Evolutionary conservation across 1,139 yeast genomes (phyloP), one percentile per base, ranked within the genome.

Genomic region (Pneumocystis murina): DNA sequence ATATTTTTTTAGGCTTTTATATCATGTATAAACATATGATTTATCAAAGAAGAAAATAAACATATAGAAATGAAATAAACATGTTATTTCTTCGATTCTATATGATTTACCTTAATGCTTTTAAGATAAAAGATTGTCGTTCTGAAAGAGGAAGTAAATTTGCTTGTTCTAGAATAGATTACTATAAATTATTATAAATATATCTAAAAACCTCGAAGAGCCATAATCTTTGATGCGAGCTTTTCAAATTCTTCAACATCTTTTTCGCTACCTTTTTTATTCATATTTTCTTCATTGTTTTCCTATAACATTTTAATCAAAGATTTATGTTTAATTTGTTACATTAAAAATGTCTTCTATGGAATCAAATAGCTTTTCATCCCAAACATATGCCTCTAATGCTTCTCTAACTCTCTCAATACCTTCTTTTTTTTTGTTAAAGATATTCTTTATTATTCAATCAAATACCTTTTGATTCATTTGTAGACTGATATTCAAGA

Each of bases 21-120:
- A 82, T 85, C 71, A 79, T 92, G 72, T 92, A 84, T 76, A 80
- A 87, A 20, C 92, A 94, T 73, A 92, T 92, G 96, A 80, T 92
- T 71, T 83, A 80, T 69, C 97, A 92, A 76, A 41, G 67, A 35
- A 59, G 60, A 20, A 65, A 65, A 20, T 43, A 28, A 28, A 20
- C 55, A 43, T 43, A 10, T 14, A 43, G 24, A 43, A 20, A 43
- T 20, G 10, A 17, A 2, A 24, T n/a, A 24, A 14, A 16, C 16
- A 20, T n/a, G n/a, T 8, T 24, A n/a, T 48, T 48, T 16, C n/a
- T 12, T 48, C 5, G 17, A 4, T 24, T 8, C 28, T 48, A 12
- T 16, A 30, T 12, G n/a, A 24, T 28, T 24, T 48, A 4, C 14
- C 28, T 48, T 20, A 48, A 20, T 10, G 30, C 4, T 24, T 48